These are phyloP conservation scores for Pseudogymnoascus sp. DNA, from an alignment of 2,329 filamentous ascomycete genomes.

Conservation along the genomic window DNA sequence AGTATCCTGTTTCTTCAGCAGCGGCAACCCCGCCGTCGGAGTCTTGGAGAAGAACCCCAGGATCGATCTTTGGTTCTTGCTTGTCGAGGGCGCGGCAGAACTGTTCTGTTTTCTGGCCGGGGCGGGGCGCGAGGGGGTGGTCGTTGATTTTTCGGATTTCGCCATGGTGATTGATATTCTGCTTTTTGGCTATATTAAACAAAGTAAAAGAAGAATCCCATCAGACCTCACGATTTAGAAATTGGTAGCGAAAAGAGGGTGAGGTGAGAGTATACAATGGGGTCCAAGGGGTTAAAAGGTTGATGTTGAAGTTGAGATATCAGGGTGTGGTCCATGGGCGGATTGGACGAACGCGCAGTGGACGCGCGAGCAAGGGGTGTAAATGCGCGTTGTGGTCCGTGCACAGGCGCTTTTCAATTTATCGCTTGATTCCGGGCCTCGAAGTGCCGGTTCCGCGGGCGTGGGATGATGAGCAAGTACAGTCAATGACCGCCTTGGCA, in stretches of 20 bases:
- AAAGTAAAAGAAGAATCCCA: background rate
- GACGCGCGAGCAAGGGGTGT: background rate
- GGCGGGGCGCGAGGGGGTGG: background rate
- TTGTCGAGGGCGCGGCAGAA: background rate
- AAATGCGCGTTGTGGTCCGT: background rate
- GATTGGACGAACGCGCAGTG: background rate
- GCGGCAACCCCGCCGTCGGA: conserved; percentile 27
- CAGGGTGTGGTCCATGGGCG: background rate
- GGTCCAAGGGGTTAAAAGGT: background rate
- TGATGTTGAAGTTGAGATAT: background rate
- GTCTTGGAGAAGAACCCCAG: conserved; percentile 70
- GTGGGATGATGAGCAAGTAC: background rate
- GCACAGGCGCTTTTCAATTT: background rate
- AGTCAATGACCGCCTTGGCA: no score
- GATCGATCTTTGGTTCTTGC: conserved; percentile 61
- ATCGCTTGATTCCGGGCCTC: background rate
- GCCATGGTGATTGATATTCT: background rate
- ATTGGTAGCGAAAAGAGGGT: background rate
- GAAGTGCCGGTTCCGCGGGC: conserved; percentile 1
- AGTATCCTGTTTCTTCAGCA: conserved; percentile 22
- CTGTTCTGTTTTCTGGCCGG: background rate
- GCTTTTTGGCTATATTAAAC: background rate
- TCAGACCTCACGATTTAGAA: background rate
- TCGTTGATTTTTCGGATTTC: background rate
- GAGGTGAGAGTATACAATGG: background rate